These are phyloP conservation scores for Athelia sp. DNA, from an alignment of 1,284 basidiomycete species.

Conservation along the genomic window DNA sequence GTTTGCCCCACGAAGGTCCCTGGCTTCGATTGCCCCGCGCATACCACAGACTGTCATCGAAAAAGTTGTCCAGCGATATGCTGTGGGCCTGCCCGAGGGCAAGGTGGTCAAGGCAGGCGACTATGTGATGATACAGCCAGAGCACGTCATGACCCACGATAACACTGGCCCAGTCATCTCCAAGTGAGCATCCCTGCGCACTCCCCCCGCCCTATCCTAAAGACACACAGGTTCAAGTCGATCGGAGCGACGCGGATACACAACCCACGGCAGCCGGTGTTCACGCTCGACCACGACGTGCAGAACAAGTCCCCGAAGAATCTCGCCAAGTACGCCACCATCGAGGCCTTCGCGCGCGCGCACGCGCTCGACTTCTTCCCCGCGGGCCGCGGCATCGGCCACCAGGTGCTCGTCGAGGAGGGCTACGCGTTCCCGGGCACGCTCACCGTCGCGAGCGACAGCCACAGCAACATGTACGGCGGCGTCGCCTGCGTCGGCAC, in stretches of 20 bases:
- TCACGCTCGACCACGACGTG: slow-evolving; percentile 97
- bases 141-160: slow-evolving; percentile 98
- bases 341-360: slow-evolving; percentile 86
- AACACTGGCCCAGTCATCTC: slow-evolving; percentile 98
- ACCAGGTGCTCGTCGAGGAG: slow-evolving; percentile 93
- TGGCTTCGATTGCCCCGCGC: slow-evolving; percentile 30
- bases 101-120: slow-evolving; percentile 89
- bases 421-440: slow-evolving; percentile 94
- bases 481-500: slow-evolving; percentile 97
- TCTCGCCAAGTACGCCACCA: slow-evolving; percentile 87
- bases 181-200: slow-evolving; percentile 54
- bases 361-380: slow-evolving; percentile 95
- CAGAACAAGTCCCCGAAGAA: slow-evolving; percentile 97
- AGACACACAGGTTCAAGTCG: slow-evolving; percentile 75
- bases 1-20: slow-evolving; percentile 15
- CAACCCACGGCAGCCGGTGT: slow-evolving; percentile 85
- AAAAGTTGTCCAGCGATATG: slow-evolving; percentile 97
- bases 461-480: slow-evolving; percentile 98
- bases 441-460: slow-evolving; percentile 93
- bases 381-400: slow-evolving; percentile 96
- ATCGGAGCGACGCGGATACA: slow-evolving; percentile 88
- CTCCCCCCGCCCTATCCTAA: slow-evolving; percentile 8
- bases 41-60: slow-evolving; percentile 91
- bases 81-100: slow-evolving; percentile 77
- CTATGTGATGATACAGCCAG: slow-evolving; percentile 98